Base-by-base conservation (phyloP, 164 flowering plant genomes). In the Amborella trichopoda region DNA sequence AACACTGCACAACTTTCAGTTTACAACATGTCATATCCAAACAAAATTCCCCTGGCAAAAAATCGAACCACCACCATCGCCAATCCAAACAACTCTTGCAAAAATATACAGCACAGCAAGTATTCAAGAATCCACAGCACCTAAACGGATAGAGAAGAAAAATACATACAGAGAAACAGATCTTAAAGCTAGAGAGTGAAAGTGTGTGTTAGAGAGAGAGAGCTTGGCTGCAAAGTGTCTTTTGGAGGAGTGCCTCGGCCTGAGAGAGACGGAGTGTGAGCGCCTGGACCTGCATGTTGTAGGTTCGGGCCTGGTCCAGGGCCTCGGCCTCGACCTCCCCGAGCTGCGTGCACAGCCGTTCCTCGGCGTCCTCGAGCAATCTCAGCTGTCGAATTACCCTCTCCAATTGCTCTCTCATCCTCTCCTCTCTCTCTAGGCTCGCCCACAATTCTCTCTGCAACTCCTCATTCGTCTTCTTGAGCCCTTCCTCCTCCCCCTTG, bases 311-410 rank as follows among this genome's bases (percentile, higher is more conserved):
- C 56, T 83, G 77, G 18, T 68, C 63, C 1, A 78, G 67, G 5
- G 94, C 66, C 48, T 87, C 96, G 3, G 84, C 96, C 51, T 87
- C 96, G 2, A 78, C 63, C 40, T 87, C 88, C 0, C 88, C 94
- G 2, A 87, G 76, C 61, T 81, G 83, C 1, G 67, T 60, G 57
- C 85, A 87, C 14, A 87, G 77, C 47, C 72, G 48, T 71, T 83
- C 96, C 69, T 79, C 90, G 22, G 80, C 96, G 36, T 83, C 94
- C 63, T 83, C 94, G 23, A 69, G 80, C 40, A 73, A 61, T 23
- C 66, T 55, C 24, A 81, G 65, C 58, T 86, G 52, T 51, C 72
- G 63, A 43, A 47, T 48, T 11, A 65, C 50, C 39, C 43, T 47
- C 54, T 42, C 36, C 10, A 88, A 45, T 54, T 83, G 83, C 32